Evolutionary conservation across 371 early-diverging fungal species (phyloP).

Genomic region (Rhizomucor pusillus): DNA sequence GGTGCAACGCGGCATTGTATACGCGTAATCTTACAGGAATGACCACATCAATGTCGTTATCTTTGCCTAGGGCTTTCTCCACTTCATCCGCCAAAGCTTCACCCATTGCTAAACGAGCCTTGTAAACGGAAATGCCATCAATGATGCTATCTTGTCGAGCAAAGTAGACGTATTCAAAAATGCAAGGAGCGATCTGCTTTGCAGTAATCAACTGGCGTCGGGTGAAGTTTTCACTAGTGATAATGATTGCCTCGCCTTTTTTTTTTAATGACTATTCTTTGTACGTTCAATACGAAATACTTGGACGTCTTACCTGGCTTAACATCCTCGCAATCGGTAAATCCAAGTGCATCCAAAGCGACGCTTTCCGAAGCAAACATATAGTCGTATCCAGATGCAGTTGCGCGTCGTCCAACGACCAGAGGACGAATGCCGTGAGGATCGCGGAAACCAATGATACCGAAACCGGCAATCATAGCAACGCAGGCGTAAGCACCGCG

Average conservation of each 20-base stretch:
- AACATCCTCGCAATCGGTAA: constrained; percentile 84
- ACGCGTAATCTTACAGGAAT: constrained; percentile 94
- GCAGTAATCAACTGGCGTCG: constrained; percentile 62
- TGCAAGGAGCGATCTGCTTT: constrained; percentile 81
- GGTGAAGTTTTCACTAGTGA: constrained; percentile 68
- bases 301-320: constrained; percentile 59
- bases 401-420: constrained; percentile 80
- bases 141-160: constrained; percentile 97
- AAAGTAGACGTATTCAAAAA: constrained; percentile 98
- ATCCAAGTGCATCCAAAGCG: constrained; percentile 87
- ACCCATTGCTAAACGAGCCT: constrained; percentile 95
- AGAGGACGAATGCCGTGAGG: constrained; percentile 96
- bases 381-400: constrained; percentile 69
- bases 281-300: background rate
- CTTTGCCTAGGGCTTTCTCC: constrained; percentile 58
- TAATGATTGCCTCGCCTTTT: constrained; percentile 85
- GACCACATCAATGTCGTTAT: constrained; percentile 92
- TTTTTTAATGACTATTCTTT: too few species aligned
- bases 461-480: constrained; percentile 94
- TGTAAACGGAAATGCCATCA: constrained; percentile 97
- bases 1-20: too few species aligned
- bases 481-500: constrained; percentile 93
- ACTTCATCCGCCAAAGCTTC: constrained; percentile 90
- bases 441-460: constrained; percentile 90
- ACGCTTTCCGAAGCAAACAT: constrained; percentile 98